Percentiles rank a stretch among this genome's conserved stretches.
Conservation (phyloP, 371 early-diverging fungal species). For the Neoconidiobolus thromboides region DNA sequence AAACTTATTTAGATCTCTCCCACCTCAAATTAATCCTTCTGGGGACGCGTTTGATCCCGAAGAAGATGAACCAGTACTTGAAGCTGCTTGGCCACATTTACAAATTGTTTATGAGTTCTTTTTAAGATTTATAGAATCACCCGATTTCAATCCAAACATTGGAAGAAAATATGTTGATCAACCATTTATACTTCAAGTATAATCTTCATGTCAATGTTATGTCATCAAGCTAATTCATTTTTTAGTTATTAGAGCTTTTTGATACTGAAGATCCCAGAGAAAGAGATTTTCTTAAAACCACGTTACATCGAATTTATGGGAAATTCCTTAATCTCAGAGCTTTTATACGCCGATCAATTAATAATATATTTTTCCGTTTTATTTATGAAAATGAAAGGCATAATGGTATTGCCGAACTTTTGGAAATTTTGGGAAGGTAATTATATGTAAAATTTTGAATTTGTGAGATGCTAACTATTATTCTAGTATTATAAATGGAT, state of each 20-base stretch:
- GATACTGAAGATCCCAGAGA: constrained; percentile 96
- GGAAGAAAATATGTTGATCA: constrained; percentile 91
- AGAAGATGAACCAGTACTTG: constrained; percentile 92
- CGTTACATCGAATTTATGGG: constrained; percentile 90
- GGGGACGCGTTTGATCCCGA: constrained; percentile 95
- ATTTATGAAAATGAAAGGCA: constrained; percentile 89
- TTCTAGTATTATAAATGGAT: constrained; percentile 92
- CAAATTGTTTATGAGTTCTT: constrained; percentile 94
- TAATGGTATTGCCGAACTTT: constrained; percentile 90
- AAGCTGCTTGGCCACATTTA: constrained; percentile 92
- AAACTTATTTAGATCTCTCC: constrained; percentile 86
- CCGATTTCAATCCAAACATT: constrained; percentile 86
- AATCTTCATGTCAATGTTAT: background rate
- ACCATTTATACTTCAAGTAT: constrained; percentile 71
- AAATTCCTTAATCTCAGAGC: constrained; percentile 89
- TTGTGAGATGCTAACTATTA: background rate
- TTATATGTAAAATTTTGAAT: background rate
- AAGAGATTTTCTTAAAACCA: constrained; percentile 92
- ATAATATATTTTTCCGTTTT: constrained; percentile 91
- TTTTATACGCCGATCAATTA: constrained; percentile 87
- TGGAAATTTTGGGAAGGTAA: constrained; percentile 88
- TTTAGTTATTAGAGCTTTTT: constrained; percentile 76
- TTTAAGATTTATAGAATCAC: constrained; percentile 86
- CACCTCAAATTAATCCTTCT: constrained; percentile 73
- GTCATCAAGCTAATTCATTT: background rate